Percentiles rank a stretch among this genome's conserved stretches.
Evolutionary conservation across 768 basidiomycete species (phyloP).

Genomic region (Xerocomellus intermedius): DNA sequence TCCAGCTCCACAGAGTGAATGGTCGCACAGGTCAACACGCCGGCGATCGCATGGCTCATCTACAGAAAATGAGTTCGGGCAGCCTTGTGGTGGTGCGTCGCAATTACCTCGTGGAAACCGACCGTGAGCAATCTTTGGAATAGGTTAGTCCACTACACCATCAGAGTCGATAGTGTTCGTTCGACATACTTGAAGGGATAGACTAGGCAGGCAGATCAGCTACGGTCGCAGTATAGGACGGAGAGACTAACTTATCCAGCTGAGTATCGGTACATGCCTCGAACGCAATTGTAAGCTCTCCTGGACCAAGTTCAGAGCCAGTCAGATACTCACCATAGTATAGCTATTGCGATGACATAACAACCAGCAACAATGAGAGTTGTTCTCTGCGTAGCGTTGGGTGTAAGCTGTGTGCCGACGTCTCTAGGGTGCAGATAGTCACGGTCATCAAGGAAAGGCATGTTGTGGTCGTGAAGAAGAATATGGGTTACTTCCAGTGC

Average conservation of each 20-base stretch:
- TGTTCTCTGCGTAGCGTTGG: constrained; percentile 67
- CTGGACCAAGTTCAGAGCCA: not conserved
- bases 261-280: constrained; percentile 79
- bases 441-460: constrained; percentile 26
- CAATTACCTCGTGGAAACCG: constrained; percentile 78
- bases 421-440: constrained; percentile 27
- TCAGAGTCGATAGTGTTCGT: not conserved
- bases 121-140: constrained; percentile 70
- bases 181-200: constrained; percentile 87
- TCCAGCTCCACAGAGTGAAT: constrained; percentile 86
- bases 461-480: constrained; percentile 27
- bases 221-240: not conserved
- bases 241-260: constrained; percentile 61
- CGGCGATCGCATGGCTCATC: constrained; percentile 86
- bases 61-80: constrained; percentile 25
- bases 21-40: constrained; percentile 79
- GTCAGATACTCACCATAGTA: constrained; percentile 61
- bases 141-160: constrained; percentile 15
- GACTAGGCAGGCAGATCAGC: constrained; percentile 43
- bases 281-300: constrained; percentile 3
- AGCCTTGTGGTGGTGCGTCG: constrained; percentile 5
- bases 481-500: not conserved
- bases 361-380: constrained; percentile 79
- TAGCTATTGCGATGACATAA: constrained; percentile 73
- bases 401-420: constrained; percentile 44